Conservation (phyloP, 257 asterid species). For the Lithospermum erythrorhizon region DNA sequence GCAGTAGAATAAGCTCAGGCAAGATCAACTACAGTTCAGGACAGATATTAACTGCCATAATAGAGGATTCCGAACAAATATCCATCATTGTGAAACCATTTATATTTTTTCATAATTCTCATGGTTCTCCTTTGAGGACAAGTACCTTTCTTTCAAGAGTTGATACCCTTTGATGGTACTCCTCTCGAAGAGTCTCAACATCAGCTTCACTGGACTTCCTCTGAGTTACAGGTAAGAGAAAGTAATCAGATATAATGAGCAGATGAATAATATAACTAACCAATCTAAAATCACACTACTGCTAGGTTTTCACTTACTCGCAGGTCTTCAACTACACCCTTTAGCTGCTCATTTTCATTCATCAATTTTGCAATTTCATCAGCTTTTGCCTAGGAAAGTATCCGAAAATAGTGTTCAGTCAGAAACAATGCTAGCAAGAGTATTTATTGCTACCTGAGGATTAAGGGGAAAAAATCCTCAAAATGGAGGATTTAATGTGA, state of each 20-base stretch:
- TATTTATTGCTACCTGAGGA: neutral
- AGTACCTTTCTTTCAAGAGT: slow-evolving; percentile 92
- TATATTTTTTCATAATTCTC: no score
- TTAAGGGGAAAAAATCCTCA: neutral
- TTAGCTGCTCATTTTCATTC: slow-evolving; percentile 85
- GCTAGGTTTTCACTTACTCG: slow-evolving; percentile 32
- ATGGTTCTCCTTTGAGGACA: neutral
- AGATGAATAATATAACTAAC: neutral
- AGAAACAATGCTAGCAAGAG: neutral
- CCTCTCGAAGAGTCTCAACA: slow-evolving; percentile 84
- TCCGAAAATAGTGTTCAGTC: neutral
- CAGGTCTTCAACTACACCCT: slow-evolving; percentile 51
- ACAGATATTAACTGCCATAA: no score
- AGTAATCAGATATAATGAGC: neutral
- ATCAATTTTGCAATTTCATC: slow-evolving; percentile 86
- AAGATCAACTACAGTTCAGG: no score
- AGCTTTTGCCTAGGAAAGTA: slow-evolving; percentile 69
- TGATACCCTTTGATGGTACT: slow-evolving; percentile 84
- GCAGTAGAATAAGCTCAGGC: no score
- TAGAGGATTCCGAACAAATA: no score
- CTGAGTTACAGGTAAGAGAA: slow-evolving; percentile 28
- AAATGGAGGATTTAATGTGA: neutral
- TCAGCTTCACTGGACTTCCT: slow-evolving; percentile 77
- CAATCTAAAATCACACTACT: neutral
- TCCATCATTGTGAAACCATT: no score